Evolutionary conservation across 2,329 filamentous ascomycete genomes (phyloP).

Genomic region (Sporothrix curviconia): DNA sequence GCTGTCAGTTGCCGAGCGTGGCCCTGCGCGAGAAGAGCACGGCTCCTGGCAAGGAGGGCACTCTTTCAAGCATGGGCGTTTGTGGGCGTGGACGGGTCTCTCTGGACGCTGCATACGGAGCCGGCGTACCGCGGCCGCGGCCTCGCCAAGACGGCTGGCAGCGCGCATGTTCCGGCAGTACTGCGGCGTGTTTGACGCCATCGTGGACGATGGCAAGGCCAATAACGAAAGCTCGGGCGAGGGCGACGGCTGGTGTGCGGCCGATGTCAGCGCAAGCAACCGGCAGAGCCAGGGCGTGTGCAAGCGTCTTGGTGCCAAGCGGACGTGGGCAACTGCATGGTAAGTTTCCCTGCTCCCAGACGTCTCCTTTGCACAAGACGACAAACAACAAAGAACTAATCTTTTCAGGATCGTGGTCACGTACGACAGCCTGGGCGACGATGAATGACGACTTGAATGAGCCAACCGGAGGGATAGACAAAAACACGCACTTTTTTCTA

Average conservation of each 20-base stretch:
- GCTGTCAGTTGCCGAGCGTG: constrained; percentile 38
- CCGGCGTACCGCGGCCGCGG: constrained; percentile 53
- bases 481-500: constrained; percentile 3
- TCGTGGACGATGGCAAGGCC: background rate
- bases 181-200: constrained; percentile 31
- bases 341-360: constrained; percentile 27
- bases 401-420: constrained; percentile 20
- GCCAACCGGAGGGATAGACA: background rate
- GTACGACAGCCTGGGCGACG: constrained; percentile 19
- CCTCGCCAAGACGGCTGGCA: constrained; percentile 55
- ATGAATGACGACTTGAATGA: background rate
- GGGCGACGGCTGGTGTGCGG: constrained; percentile 54
- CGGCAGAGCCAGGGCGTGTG: constrained; percentile 55
- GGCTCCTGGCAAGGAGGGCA: constrained; percentile 32
- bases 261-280: constrained; percentile 59
- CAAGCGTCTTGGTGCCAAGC: constrained; percentile 51
- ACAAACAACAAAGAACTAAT: too few relatives aligned
- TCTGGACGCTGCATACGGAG: constrained; percentile 57
- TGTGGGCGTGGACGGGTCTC: constrained; percentile 52
- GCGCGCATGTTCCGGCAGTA: constrained; percentile 50
- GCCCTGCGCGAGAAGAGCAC: constrained; percentile 32
- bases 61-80: constrained; percentile 59
- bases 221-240: constrained; percentile 54
- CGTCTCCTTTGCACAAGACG: too few relatives aligned
- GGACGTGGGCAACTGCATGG: constrained; percentile 53